phyloP scores from a whole-genome alignment of 257 asterid genomes.

The Eucommia ulmoides region DNA sequence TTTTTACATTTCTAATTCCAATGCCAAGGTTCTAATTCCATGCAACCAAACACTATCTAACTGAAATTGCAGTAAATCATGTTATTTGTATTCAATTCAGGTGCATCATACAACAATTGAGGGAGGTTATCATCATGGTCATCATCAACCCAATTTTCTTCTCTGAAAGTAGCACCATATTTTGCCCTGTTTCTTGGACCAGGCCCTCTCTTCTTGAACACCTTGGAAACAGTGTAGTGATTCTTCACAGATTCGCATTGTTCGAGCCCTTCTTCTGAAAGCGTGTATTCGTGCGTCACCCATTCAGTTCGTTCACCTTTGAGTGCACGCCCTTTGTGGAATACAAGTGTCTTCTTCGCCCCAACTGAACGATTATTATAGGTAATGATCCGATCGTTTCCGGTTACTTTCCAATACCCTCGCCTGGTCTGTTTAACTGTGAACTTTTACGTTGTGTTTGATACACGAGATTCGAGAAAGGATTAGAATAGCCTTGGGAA shows the following conservation, averaged over 20 bases:
- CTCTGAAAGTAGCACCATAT: constrained; percentile 85
- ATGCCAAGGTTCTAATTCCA: constrained; percentile 24
- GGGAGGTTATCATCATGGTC: constrained; percentile 26
- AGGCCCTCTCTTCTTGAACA: constrained; percentile 86
- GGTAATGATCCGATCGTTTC: constrained; percentile 65
- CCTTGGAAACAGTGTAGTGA: constrained; percentile 78
- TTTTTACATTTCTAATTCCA: too few relatives aligned
- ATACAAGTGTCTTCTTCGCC: constrained; percentile 79
- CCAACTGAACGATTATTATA: constrained; percentile 67
- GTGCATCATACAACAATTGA: too few relatives aligned
- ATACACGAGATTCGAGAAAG: too few relatives aligned
- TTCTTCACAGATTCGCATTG: constrained; percentile 40
- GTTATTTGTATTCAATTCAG: too few relatives aligned
- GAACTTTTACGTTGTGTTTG: too few relatives aligned
- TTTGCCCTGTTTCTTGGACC: constrained; percentile 99
- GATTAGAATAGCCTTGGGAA: too few relatives aligned
- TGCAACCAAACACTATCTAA: constrained; percentile 21
- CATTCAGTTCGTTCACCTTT: constrained; percentile 81
- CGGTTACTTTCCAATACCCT: constrained; percentile 97
- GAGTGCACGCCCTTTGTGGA: constrained; percentile 87
- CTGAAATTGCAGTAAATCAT: too few relatives aligned
- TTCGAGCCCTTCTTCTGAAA: constrained; percentile 75
- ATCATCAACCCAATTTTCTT: constrained; percentile 83
- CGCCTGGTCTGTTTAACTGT: too few relatives aligned
- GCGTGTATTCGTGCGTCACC: constrained; percentile 95